phyloP scores from a whole-genome alignment of 2,329 filamentous ascomycete species.

The Monosporascus sp. region DNA sequence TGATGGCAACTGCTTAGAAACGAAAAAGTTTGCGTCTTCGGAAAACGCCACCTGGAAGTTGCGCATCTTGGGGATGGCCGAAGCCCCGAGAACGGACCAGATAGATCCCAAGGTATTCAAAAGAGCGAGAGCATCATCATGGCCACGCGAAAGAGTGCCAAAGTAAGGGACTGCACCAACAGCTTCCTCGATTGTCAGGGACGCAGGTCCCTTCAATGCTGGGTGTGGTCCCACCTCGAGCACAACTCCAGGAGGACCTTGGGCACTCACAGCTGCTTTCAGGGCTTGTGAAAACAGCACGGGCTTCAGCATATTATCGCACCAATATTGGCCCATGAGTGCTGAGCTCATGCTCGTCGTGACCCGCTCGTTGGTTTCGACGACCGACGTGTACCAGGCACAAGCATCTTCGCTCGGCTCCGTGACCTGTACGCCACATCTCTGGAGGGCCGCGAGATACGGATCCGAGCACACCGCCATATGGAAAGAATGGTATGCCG shows the following conservation, averaged over 20 bases:
- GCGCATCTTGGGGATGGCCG: background rate
- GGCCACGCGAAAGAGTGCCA: conserved; percentile 4
- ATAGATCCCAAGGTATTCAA: conserved; percentile 1
- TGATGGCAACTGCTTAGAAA: conserved; percentile 4
- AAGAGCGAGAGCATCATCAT: conserved; percentile 1
- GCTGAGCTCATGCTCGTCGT: background rate
- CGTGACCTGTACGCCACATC: conserved; percentile 1
- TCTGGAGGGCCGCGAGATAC: conserved; percentile 5
- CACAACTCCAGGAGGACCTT: conserved; percentile 2
- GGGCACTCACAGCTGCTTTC: background rate
- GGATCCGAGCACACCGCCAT: background rate
- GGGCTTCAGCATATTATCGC: conserved; percentile 6
- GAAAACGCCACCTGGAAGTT: background rate
- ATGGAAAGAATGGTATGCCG: background rate
- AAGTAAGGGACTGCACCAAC: conserved; percentile 4
- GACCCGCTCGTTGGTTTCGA: background rate
- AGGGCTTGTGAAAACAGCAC: conserved; percentile 11
- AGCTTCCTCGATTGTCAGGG: conserved; percentile 1
- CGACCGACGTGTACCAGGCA: conserved; percentile 5
- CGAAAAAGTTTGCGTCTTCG: background rate
- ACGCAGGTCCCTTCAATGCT: conserved; percentile 9
- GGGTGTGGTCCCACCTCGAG: conserved; percentile 11
- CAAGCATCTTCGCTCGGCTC: background rate
- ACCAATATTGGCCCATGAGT: conserved; percentile 8
- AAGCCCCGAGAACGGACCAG: conserved; percentile 3